These are phyloP conservation scores for Lentinus tigrinus DNA, from an alignment of 768 basidiomycete genomes.

Conservation along the genomic window DNA sequence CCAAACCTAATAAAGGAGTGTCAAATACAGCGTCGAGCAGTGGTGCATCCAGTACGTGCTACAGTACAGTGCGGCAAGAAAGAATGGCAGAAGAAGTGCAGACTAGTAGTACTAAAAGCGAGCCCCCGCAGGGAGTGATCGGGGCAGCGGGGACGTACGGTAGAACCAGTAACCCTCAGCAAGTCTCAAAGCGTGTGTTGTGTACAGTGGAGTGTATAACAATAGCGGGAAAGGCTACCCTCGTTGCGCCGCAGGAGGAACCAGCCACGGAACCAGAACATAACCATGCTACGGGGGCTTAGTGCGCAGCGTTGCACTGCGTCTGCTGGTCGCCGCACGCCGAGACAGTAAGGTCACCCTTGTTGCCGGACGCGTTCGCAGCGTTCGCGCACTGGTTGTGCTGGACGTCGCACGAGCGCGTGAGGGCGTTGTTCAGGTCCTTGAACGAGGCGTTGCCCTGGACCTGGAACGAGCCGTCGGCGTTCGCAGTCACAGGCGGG, in stretches of 20 bases:
- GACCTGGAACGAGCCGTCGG: constrained; percentile 49
- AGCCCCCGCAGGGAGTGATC: neutral
- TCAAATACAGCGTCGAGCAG: constrained; percentile 15
- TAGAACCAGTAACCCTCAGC: constrained; percentile 10
- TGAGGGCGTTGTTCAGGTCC: constrained; percentile 42
- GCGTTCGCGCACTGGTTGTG: constrained; percentile 59
- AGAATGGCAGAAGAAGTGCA: neutral
- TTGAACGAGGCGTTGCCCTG: constrained; percentile 47
- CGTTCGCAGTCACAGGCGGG: constrained; percentile 42
- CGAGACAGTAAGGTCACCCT: constrained; percentile 44
- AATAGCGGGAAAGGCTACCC: neutral
- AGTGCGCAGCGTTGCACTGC: constrained; percentile 36
- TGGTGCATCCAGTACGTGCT: constrained; percentile 17
- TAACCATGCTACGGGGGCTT: neutral
- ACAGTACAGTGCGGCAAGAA: neutral
- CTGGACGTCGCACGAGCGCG: constrained; percentile 55
- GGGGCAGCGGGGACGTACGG: neutral
- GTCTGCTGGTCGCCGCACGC: constrained; percentile 47
- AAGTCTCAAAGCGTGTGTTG: constrained; percentile 4
- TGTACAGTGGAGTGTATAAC: neutral
- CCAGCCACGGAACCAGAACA: neutral
- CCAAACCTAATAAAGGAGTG: constrained; percentile 8
- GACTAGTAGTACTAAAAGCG: constrained; percentile 4
- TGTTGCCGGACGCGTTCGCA: constrained; percentile 50
- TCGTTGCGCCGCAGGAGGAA: constrained; percentile 3